Evolutionary conservation across 148 eudicot genomes (phyloP), one percentile per base, ranked within the genome.

Genomic region (Bassia scoparia): DNA sequence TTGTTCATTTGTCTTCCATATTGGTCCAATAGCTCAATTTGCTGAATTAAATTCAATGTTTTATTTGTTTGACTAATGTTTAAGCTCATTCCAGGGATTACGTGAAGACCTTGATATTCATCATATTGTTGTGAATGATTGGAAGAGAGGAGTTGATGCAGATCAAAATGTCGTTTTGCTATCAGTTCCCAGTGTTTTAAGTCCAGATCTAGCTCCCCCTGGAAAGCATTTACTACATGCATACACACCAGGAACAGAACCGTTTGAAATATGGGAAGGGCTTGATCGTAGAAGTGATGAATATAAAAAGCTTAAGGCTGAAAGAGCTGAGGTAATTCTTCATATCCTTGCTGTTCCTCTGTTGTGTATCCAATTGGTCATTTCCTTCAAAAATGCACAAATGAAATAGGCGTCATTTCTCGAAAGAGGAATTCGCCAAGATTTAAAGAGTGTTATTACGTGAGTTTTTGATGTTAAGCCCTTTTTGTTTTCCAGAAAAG

Each of bases 111-210:
- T 94, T 71, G 93, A 87, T 48, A 94, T 94, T 71, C 98, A 94
- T 76, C 98, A 94, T 71, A 89, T 94, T 69, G 97, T 94, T 43
- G 97, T 94, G 29, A 87, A 91, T 78, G 97, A 94, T 54, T 91
- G 98, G 97, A 72, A 70, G 37, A 84, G 93, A 80, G 98, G 98
- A 74, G 96, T 91, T 60, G 97, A 94, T 78, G 96, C 98, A 38
- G 98, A 94, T 79, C 98, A 94, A 77, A 94, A 94, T 79, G 98
- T 94, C 35, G 97, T 91, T 68, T 80, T 94, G 83, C 87, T 94
- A 82, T 94, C 98, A 24, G 84, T 94, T 58, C 96, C 98, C 7
- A 94, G 93, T 81, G 96, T 86, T 27, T 83, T 94, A 7, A 89
- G 93, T 69, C 87, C 91, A 23, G 86, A 91, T 80, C 87, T 94